Base-by-base conservation (phyloP, 331 rosid genomes). In the Pyracantha coccinea region DNA sequence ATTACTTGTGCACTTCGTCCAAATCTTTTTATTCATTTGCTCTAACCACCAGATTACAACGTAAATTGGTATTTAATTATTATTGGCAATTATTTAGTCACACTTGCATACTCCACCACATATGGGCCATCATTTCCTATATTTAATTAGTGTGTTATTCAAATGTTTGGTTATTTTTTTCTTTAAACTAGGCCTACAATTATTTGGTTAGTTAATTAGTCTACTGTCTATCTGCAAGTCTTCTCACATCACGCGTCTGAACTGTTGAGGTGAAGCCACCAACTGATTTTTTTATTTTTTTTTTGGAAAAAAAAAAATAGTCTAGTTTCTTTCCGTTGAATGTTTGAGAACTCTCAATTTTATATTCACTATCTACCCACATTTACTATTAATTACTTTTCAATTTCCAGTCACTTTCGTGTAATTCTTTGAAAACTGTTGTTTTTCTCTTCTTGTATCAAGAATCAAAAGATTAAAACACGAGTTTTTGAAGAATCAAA, bases 331-430 rank as follows among this genome's bases (percentile, higher is more conserved):
- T 19, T 45, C 1, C 5, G 1, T 14, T 14, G 4, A 50, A 6
- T 50, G 20, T 50, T 50, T 50, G 9, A 50, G 55, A 50, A 50
- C 0, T 16, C 20, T 16, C 9, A 0, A 16, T 50, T 50, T 35
- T 25, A 25, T 35, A 47, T 50, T 47, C 54, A 47, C 0, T 2
- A 2, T 47, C 0, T 50, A 6, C 55, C 9, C 0, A 50, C 1
- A 0, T 17, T 50, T 16, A 16, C 0, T 0, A 0, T 6, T 50
- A 0, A 50, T 6, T 50, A 50, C 4, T 0, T 1, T 38, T 38
- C 8, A 31, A 31, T 31, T 38, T 50, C 0, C 2, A 17, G 4
- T 6, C 0, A 0, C 17, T 16, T 50, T 50, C 3, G 4, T 50
- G 55, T 50, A 17, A 50, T 16, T 47, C n/a, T 16, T 9, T 35